A percentile compares a stretch with the other conserved stretches of the same genome.
These are phyloP conservation scores for Gaultheria prostrata DNA, from an alignment of 148 eudicot species.

Conservation along the genomic window DNA sequence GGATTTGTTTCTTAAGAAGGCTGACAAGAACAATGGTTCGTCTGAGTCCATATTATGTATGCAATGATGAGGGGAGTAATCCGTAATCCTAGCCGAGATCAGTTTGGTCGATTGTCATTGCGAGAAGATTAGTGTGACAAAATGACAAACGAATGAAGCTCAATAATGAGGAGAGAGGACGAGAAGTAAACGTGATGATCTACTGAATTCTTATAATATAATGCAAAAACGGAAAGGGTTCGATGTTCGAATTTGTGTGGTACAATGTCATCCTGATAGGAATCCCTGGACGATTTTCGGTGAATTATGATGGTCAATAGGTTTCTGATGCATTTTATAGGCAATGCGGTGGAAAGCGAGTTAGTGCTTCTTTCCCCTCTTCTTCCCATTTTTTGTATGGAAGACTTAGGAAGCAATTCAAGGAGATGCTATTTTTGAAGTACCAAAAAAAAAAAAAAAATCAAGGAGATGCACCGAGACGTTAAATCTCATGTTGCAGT, in stretches of 20 bases:
- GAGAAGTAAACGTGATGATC: neutral
- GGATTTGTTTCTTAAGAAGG: neutral
- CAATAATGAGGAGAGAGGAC: neutral
- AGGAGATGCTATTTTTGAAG: no score
- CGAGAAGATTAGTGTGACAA: no score
- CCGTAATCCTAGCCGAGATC: neutral
- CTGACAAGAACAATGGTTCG: neutral
- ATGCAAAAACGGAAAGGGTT: neutral
- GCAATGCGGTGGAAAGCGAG: neutral
- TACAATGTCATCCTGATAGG: neutral
- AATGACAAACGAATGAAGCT: neutral
- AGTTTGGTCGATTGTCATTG: neutral
- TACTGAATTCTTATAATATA: neutral
- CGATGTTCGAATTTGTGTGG: no score
- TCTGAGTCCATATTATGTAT: neutral
- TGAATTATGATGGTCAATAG: neutral
- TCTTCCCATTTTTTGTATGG: neutral
- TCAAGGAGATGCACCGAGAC: neutral
- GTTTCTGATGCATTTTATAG: constrained; percentile 2
- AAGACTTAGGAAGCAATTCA: neutral
- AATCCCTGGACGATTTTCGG: neutral
- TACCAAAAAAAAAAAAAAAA: no score
- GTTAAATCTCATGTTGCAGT: neutral
- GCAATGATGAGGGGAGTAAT: neutral
- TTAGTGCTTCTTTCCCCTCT: neutral